Conservation (phyloP, 1,139 yeast genomes). For the Entelexis paramagnoliae region DNA sequence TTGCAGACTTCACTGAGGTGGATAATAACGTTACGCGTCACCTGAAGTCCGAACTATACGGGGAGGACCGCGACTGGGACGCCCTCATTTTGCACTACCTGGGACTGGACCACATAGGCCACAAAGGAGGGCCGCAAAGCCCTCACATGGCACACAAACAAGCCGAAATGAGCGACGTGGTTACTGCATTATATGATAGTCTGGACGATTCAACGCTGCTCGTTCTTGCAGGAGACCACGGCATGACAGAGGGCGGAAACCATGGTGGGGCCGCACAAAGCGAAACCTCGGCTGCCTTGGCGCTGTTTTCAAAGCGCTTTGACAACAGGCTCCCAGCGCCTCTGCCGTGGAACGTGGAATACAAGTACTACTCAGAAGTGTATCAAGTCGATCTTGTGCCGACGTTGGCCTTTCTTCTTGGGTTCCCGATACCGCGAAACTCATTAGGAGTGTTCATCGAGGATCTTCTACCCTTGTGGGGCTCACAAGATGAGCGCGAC, state of each 20-base stretch:
- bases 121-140: slow-evolving; percentile 85
- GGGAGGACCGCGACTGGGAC: slow-evolving; percentile 49
- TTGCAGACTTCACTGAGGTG: slow-evolving; percentile 81
- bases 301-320: slow-evolving; percentile 57
- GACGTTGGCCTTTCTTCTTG: slow-evolving; percentile 59
- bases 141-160: slow-evolving; percentile 73
- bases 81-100: slow-evolving; percentile 77
- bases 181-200: slow-evolving; percentile 43
- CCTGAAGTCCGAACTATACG: slow-evolving; percentile 44
- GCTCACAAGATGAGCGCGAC: slow-evolving; percentile 31
- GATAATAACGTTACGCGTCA: slow-evolving; percentile 91
- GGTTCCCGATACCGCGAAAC: slow-evolving; percentile 77
- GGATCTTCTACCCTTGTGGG: slow-evolving; percentile 48
- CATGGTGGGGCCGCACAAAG: slow-evolving; percentile 93
- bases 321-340: slow-evolving; percentile 19
- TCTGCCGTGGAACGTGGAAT: slow-evolving; percentile 39
- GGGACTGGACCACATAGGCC: slow-evolving; percentile 96
- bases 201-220: slow-evolving; percentile 52
- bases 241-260: slow-evolving; percentile 57
- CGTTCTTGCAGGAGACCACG: slow-evolving; percentile 54
- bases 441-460: slow-evolving; percentile 64
- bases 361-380: slow-evolving; percentile 43
- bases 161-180: slow-evolving; percentile 66
- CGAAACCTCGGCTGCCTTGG: slow-evolving; percentile 78
- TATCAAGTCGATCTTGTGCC: slow-evolving; percentile 88